Evolutionary conservation across 371 early-diverging fungal species (phyloP).

Genomic region (Funneliformis caledonium): DNA sequence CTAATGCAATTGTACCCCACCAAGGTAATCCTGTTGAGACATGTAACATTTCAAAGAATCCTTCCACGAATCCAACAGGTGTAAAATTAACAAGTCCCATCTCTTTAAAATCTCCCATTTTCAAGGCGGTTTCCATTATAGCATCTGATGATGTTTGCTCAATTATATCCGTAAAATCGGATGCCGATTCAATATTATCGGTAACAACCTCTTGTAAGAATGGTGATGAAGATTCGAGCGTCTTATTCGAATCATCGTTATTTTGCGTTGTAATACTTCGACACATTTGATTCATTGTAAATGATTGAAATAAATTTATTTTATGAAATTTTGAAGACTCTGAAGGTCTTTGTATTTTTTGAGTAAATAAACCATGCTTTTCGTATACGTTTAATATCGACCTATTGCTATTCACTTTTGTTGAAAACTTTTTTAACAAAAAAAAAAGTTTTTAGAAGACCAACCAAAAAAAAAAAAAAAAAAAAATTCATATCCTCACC

Average conservation of each 20-base stretch:
- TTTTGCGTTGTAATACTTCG: not conserved
- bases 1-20: constrained; percentile 86
- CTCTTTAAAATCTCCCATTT: constrained; percentile 80
- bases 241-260: not conserved
- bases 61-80: constrained; percentile 80
- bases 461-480: too few relatives aligned
- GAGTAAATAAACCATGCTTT: not conserved
- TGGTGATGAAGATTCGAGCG: not conserved
- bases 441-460: too few relatives aligned
- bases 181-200: not conserved
- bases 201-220: not conserved
- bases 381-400: not conserved
- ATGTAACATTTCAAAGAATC: constrained; percentile 77
- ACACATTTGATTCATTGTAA: not conserved
- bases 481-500: not conserved
- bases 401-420: not conserved
- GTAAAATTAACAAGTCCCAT: constrained; percentile 78
- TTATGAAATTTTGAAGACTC: not conserved
- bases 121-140: constrained; percentile 56
- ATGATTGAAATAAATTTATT: not conserved
- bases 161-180: constrained; percentile 29
- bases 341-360: not conserved
- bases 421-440: not conserved
- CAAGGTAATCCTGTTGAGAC: constrained; percentile 89
- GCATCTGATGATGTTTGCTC: constrained; percentile 45